Evolutionary conservation across 257 asterid species (phyloP), one percentile per base, ranked within the genome.

Genomic region (Lantana camara): DNA sequence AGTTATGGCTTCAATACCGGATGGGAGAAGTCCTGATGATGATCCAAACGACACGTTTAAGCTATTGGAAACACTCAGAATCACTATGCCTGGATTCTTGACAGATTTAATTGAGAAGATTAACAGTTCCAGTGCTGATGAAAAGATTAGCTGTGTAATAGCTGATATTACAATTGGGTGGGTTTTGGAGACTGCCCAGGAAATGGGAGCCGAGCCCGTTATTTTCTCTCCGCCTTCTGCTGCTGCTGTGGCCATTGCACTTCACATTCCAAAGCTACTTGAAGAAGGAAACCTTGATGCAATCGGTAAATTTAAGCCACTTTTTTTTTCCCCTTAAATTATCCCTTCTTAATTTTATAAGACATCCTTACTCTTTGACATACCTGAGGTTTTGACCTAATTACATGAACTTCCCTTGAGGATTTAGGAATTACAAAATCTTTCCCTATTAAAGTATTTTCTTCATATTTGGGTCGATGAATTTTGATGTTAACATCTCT

Each of bases 121-220:
- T 0, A 79, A 82, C 40, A 5, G 8, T 5, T 32, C 47, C 0
- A 40, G 61, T 34, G 32, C 29, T 1, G 63, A 47, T 20, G 58
- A 76, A n/a, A 78, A 57, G 35, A 46, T 82, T 5, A 73, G 66
- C 32, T 77, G 83, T 23, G 57, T 82, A 9, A 53, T 79, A 8
- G 85, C 71, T 41, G 88, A 82, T 66, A 34, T 72, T 5, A n/a
- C 81, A 0, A 9, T 73, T 2, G 73, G 53, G 0, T 82, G 83
- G 81, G 4, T 75, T 37, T 57, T 73, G 7, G 82, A 76, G 13
- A 67, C 61, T 2, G 82, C 77, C 0, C 21, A 57, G 0, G 40
- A 53, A 10, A 24, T 82, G 38, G 81, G 83, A 13, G 57, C 59
- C 1, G 69, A 68, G 13, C 35, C 58, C 14, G 58, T 73, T 9